Percentiles rank a stretch among this genome's conserved stretches.
Evolutionary conservation across 768 basidiomycete species (phyloP).

Genomic region (Podaxis pistillaris): DNA sequence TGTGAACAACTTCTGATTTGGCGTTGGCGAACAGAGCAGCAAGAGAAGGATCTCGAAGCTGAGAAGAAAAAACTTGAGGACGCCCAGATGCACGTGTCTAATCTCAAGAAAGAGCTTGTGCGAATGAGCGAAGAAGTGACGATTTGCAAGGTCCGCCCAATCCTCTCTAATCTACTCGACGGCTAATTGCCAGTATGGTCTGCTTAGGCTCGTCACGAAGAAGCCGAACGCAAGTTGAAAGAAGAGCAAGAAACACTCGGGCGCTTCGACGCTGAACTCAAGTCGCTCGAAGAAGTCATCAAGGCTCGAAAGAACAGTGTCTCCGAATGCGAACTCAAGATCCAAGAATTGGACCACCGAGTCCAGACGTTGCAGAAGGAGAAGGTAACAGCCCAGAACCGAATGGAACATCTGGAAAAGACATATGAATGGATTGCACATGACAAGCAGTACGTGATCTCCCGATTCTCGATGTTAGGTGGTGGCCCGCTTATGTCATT

Average conservation of each 20-base stretch:
- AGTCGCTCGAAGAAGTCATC: constrained; percentile 77
- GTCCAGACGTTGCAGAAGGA: constrained; percentile 75
- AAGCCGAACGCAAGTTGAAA: constrained; percentile 71
- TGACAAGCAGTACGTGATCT: constrained; percentile 72
- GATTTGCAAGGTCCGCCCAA: constrained; percentile 39
- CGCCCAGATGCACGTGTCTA: constrained; percentile 44
- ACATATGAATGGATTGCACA: constrained; percentile 86
- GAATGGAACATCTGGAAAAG: constrained; percentile 69
- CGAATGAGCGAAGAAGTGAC: constrained; percentile 51
- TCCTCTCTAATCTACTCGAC: background rate
- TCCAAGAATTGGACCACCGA: constrained; percentile 64
- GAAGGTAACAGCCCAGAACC: constrained; percentile 47
- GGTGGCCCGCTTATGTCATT: background rate
- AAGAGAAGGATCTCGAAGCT: constrained; percentile 67
- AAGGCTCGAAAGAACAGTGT: constrained; percentile 77
- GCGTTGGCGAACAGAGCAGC: constrained; percentile 55
- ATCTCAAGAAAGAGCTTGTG: constrained; percentile 61
- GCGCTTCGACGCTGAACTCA: constrained; percentile 86
- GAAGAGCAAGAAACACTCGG: constrained; percentile 87
- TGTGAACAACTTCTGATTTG: background rate
- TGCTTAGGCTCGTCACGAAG: constrained; percentile 51
- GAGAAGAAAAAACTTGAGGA: constrained; percentile 45
- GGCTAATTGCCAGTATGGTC: constrained; percentile 14
- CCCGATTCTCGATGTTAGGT: background rate
- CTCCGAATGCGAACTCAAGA: constrained; percentile 59